Conservation (phyloP, 225 moss, liverwort and hornwort genomes). For the Lunularia cruciata region DNA sequence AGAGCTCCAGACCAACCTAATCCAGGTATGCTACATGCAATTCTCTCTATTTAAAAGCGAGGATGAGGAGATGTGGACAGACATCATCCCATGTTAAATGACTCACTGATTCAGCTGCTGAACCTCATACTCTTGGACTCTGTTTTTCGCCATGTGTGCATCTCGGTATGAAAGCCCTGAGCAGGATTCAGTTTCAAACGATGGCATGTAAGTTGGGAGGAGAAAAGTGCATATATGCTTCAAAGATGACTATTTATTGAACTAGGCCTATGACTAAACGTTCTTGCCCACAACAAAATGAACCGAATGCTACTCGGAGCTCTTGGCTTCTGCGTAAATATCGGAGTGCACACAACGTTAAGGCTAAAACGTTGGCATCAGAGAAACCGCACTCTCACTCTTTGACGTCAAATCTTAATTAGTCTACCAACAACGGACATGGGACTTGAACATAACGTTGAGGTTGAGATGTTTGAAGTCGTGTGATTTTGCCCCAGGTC, state of each 20-base stretch:
- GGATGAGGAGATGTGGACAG: neutral
- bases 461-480: too few species aligned
- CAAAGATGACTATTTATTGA: neutral
- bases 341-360: too few species aligned
- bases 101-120: constrained; percentile 23
- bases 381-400: too few species aligned
- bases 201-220: neutral
- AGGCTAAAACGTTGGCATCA: too few species aligned
- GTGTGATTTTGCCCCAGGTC: too few species aligned
- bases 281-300: too few species aligned
- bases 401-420: too few species aligned
- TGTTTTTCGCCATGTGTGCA: constrained; percentile 31
- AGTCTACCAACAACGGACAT: too few species aligned
- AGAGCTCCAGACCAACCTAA: neutral
- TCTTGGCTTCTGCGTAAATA: too few species aligned
- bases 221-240: neutral
- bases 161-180: constrained; percentile 42
- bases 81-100: neutral
- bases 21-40: too few species aligned
- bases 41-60: neutral
- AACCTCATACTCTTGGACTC: constrained; percentile 33
- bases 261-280: too few species aligned
- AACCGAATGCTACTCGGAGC: too few species aligned
- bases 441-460: neutral
- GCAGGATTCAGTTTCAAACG: neutral